phyloP scores from a whole-genome alignment of 257 asterid genomes.

The Anisodus tanguticus region DNA sequence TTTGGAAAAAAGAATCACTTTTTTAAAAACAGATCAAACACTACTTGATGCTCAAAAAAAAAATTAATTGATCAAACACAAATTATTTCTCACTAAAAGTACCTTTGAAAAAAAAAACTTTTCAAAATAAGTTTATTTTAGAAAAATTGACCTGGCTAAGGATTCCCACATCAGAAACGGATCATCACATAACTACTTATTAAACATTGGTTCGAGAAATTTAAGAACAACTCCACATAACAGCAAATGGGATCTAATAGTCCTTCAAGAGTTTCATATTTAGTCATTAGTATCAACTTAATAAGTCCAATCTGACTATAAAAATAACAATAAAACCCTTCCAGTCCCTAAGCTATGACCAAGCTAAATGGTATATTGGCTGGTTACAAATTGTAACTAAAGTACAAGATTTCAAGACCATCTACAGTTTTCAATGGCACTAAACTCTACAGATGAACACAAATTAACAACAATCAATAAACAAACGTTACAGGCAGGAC shows the following conservation, averaged over 20 bases:
- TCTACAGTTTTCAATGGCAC: constrained; percentile 6
- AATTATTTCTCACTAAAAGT: too few species aligned
- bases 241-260: background rate
- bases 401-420: background rate
- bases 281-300: background rate
- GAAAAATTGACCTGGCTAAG: background rate
- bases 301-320: background rate
- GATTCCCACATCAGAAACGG: background rate
- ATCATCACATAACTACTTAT: background rate
- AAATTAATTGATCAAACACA: too few species aligned
- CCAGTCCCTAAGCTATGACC: background rate
- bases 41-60: too few species aligned
- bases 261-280: background rate
- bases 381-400: background rate
- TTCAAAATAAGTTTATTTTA: too few species aligned
- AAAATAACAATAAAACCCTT: constrained; percentile 5
- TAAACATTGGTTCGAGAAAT: background rate
- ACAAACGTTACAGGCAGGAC: background rate
- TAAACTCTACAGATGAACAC: background rate
- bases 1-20: too few species aligned
- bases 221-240: background rate
- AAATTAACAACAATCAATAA: background rate
- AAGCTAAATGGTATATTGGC: background rate
- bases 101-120: too few species aligned
- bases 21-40: too few species aligned